Evolutionary conservation across 2,329 filamentous ascomycete genomes (phyloP), one percentile per base, ranked within the genome.

Genomic region (Xylaria digitata): DNA sequence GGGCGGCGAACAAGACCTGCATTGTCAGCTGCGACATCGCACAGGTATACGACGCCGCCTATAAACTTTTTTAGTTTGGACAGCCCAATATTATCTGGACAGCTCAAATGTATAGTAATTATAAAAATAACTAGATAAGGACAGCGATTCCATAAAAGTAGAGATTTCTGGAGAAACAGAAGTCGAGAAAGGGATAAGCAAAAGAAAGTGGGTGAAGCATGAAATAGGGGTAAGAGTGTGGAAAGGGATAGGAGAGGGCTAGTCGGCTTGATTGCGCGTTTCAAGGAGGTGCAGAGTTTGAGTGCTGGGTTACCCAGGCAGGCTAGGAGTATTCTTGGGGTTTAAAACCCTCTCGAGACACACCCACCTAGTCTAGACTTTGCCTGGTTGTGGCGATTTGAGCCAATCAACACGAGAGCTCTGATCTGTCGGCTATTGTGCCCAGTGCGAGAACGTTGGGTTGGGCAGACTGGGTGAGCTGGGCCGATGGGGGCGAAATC

Each of bases 211-310:
- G 52, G 61, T 63, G 62, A 71, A 71, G 70, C 64, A 71, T 68
- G 56, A 69, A 60, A 65, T 66, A 62, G 65, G 56, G 65, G 61
- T 17, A 43, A 50, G 58, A 62, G 37, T 46, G 32, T 30, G 57
- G 53, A 63, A 61, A 67, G 59, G 71, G 72, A 65, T 64, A 32
- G 69, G 68, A 59, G 61, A 71, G 62, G 55, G 46, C 63, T 57
- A 68, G 65, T 64, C 68, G 66, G 67, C 69, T 55, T 68, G 71
- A 68, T 69, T 72, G 66, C 68, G 72, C 71, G 74, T 76, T 76
- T 76, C 73, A 76, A 73, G 71, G 73, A 73, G 72, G 72, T 70
- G 71, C 67, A 71, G 70, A 67, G 59, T 70, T 62, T 70, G 64
- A 68, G 69, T 72, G 65, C 65, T 54, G 69, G 70, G 68, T 66